These are phyloP conservation scores for Calocybe indica DNA, from an alignment of 768 basidiomycete species.

Conservation along the genomic window DNA sequence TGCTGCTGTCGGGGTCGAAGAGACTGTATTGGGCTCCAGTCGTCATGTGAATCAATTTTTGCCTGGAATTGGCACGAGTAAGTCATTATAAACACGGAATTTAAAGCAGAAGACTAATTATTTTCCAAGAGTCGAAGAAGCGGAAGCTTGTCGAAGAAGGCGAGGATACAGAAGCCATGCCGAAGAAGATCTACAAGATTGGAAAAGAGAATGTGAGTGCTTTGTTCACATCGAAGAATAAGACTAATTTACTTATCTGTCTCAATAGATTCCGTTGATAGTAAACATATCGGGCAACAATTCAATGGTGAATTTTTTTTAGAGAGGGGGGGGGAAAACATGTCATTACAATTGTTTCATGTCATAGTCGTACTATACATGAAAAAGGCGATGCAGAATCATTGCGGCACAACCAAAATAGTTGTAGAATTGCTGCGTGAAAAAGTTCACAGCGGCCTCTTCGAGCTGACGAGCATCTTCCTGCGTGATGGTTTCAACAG, in stretches of 20 bases:
- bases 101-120: too few species aligned
- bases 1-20: too few species aligned
- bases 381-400: slow-evolving; percentile 3
- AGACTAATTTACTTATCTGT: neutral
- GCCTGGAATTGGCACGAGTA: too few species aligned
- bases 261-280: neutral
- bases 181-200: neutral
- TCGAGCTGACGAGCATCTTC: slow-evolving; percentile 3
- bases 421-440: slow-evolving; percentile 7
- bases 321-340: neutral
- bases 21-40: too few species aligned
- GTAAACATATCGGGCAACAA: slow-evolving; percentile 1
- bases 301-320: neutral
- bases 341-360: neutral
- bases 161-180: too few species aligned
- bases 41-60: too few species aligned
- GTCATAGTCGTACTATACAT: neutral
- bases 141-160: too few species aligned
- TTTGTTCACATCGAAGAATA: neutral
- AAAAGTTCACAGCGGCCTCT: neutral
- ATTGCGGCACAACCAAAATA: slow-evolving; percentile 6
- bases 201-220: neutral
- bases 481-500: neutral
- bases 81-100: too few species aligned
- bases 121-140: too few species aligned